Percentiles rank a stretch among this genome's conserved stretches.
Conservation (phyloP, 768 basidiomycete genomes). For the Coprinopsis cinerea region DNA sequence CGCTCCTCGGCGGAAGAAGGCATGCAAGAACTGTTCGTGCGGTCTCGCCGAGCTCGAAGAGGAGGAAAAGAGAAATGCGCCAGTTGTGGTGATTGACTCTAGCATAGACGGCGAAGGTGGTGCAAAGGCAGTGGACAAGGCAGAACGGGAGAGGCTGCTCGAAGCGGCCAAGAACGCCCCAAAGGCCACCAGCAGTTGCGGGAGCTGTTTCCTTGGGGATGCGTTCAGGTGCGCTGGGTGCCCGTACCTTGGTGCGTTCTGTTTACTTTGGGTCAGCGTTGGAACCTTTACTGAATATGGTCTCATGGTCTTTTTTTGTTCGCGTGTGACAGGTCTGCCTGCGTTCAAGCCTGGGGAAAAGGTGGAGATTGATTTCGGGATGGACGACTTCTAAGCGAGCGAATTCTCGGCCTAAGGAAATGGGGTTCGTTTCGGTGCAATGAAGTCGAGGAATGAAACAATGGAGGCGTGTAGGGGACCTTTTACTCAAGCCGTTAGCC, state of each 20-base stretch:
- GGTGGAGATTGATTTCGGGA: conserved; percentile 83
- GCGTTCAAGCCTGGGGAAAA: conserved; percentile 99
- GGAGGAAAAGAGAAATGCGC: conserved; percentile 59
- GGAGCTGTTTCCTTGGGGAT: conserved; percentile 95
- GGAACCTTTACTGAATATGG: conserved; percentile 6
- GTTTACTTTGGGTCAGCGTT: not conserved
- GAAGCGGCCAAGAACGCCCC: conserved; percentile 65
- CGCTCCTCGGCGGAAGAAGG: conserved; percentile 72
- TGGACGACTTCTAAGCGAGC: conserved; percentile 72
- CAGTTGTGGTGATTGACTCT: conserved; percentile 67
- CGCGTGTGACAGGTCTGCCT: conserved; percentile 67
- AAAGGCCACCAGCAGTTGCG: conserved; percentile 94
- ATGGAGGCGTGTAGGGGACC: too few species aligned
- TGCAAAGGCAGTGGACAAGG: conserved; percentile 48
- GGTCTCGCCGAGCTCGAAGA: conserved; percentile 93
- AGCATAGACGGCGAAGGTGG: conserved; percentile 42
- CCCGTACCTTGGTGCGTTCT: conserved; percentile 85
- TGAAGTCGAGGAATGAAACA: not conserved
- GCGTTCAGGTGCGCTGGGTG: conserved; percentile 96
- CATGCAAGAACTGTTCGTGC: conserved; percentile 95
- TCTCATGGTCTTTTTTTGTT: conserved; percentile 5
- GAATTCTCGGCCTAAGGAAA: too few species aligned
- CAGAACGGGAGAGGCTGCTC: conserved; percentile 60
- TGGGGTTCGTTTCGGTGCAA: not conserved
- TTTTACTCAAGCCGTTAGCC: too few species aligned